phyloP scores from a whole-genome alignment of 768 basidiomycete genomes.

The Suillus hirtellus region DNA sequence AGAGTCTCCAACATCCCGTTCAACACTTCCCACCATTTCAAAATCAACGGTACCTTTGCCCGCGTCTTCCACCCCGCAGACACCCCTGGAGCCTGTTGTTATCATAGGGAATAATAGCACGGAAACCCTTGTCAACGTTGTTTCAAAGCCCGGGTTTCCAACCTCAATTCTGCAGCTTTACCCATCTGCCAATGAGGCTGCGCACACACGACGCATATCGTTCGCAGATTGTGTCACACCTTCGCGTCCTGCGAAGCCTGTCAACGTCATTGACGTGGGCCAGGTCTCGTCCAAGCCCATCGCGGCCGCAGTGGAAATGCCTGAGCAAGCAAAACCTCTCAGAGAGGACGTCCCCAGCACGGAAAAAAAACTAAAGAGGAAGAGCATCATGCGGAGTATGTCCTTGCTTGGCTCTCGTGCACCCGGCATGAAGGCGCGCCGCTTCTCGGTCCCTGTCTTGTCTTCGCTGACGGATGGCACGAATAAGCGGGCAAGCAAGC shows the following conservation, averaged over 20 bases:
- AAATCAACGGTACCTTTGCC: neutral
- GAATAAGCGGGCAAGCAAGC: neutral
- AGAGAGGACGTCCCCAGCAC: neutral
- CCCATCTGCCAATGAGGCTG: neutral
- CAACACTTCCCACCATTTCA: neutral
- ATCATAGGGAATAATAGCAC: neutral
- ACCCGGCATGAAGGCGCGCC: slow-evolving; percentile 10
- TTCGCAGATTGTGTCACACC: neutral
- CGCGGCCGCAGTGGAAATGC: neutral
- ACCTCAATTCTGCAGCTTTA: neutral
- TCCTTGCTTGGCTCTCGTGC: slow-evolving; percentile 19
- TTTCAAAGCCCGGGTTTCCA: neutral
- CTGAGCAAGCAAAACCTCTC: neutral
- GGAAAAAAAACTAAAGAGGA: slow-evolving; percentile 1
- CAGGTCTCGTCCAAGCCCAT: slow-evolving; percentile 4
- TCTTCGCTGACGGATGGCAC: neutral
- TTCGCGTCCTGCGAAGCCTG: neutral
- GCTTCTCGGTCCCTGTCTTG: slow-evolving; percentile 23
- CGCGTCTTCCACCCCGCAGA: neutral
- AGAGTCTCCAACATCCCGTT: neutral
- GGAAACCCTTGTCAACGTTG: neutral
- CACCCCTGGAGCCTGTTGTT: neutral
- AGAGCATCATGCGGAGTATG: slow-evolving; percentile 1
- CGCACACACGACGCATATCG: neutral
- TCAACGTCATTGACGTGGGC: neutral